These are phyloP conservation scores for Cladosporium velox DNA, from an alignment of 2,329 filamentous ascomycete genomes.

Conservation along the genomic window DNA sequence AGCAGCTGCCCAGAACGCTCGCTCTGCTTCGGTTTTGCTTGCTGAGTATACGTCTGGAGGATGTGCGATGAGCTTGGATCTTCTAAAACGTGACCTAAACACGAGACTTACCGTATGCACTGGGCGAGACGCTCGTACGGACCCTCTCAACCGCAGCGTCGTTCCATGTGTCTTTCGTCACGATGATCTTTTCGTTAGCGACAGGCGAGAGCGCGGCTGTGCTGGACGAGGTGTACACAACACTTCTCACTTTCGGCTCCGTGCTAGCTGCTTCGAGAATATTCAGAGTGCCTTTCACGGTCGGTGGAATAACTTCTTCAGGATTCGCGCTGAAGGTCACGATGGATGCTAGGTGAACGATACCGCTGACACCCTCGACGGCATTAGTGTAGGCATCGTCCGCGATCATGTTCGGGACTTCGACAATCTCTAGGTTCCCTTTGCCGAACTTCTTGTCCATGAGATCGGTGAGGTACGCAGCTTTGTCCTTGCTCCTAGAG, in stretches of 20 bases:
- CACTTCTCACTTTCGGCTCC: slow-evolving; percentile 44
- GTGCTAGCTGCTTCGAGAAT: slow-evolving; percentile 46
- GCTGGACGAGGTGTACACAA: slow-evolving; percentile 49
- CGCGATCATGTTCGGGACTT: slow-evolving; percentile 28
- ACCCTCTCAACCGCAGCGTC: slow-evolving; percentile 32
- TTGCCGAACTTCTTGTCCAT: slow-evolving; percentile 31
- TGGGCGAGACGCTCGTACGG: neutral
- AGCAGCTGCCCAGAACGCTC: slow-evolving; percentile 50
- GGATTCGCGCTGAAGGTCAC: slow-evolving; percentile 44
- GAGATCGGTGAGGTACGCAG: slow-evolving; percentile 26
- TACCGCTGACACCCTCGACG: slow-evolving; percentile 40
- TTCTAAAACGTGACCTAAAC: neutral
- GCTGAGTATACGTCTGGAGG: slow-evolving; percentile 45
- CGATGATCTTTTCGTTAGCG: slow-evolving; percentile 38
- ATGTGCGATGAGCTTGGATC: neutral
- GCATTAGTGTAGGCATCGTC: slow-evolving; percentile 28
- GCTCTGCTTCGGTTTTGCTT: slow-evolving; percentile 51
- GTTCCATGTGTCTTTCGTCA: slow-evolving; percentile 35
- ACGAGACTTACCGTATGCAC: neutral
- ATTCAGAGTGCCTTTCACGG: slow-evolving; percentile 33
- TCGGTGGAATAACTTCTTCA: slow-evolving; percentile 46
- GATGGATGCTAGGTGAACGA: slow-evolving; percentile 50
- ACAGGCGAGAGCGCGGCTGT: slow-evolving; percentile 40
- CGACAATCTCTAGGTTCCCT: slow-evolving; percentile 42
- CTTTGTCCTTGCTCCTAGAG: slow-evolving; percentile 27